phyloP scores from a whole-genome alignment of 352 stramenopile genomes.

The Phytophthora sp. region DNA sequence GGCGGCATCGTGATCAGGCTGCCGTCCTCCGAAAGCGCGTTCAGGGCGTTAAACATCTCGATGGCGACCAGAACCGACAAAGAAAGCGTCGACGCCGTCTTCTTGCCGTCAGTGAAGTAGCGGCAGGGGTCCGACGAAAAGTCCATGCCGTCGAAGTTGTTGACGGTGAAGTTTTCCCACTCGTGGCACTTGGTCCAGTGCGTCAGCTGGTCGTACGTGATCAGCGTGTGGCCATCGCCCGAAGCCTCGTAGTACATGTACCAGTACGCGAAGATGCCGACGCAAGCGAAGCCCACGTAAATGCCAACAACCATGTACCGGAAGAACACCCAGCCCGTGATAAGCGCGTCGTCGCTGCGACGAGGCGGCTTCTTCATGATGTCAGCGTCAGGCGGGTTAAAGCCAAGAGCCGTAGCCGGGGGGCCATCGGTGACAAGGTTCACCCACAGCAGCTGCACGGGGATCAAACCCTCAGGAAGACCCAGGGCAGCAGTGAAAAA shows the following conservation, averaged over 20 bases:
- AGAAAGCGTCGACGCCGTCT: constrained; percentile 92
- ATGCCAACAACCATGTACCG: constrained; percentile 97
- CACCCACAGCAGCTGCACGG: constrained; percentile 99
- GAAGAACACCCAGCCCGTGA: constrained; percentile 98
- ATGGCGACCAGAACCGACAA: constrained; percentile 94
- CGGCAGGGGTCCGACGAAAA: constrained; percentile 91
- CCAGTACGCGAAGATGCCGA: constrained; percentile 94
- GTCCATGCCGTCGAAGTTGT: constrained; percentile 91
- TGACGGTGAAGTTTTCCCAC: constrained; percentile 93
- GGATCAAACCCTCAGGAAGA: constrained; percentile 97
- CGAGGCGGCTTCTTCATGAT: constrained; percentile 97
- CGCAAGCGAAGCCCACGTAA: constrained; percentile 92
- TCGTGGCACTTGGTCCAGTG: constrained; percentile 91
- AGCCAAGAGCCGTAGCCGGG: constrained; percentile 97
- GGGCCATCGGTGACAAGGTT: constrained; percentile 99
- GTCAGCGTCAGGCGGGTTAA: constrained; percentile 98
- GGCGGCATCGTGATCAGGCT: constrained; percentile 93
- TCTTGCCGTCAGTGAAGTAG: constrained; percentile 94
- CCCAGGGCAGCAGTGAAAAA: constrained; percentile 97
- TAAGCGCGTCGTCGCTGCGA: constrained; percentile 96
- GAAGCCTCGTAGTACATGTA: constrained; percentile 93
- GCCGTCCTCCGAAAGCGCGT: constrained; percentile 93
- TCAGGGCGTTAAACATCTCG: constrained; percentile 97
- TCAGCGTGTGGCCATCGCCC: constrained; percentile 91
- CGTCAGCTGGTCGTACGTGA: constrained; percentile 91